Conservation (phyloP, 352 stramenopile species). For the Thraustochytrium aureum region DNA sequence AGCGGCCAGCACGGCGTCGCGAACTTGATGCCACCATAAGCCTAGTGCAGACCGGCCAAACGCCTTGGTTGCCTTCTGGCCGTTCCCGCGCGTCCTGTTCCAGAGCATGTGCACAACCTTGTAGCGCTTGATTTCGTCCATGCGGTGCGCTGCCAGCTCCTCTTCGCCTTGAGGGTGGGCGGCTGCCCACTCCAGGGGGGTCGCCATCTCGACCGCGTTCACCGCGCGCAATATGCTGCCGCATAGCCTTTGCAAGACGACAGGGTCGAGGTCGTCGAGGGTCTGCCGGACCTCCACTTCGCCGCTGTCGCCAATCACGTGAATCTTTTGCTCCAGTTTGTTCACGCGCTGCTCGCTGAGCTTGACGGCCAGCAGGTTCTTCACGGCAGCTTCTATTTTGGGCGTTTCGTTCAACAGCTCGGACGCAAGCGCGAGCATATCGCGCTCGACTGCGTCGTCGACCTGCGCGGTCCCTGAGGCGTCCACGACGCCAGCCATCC, state of each 20-base stretch:
- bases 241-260: not conserved
- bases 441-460: too few relatives aligned
- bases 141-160: not conserved
- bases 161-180: not conserved
- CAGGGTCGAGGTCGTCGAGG: conserved; percentile 27
- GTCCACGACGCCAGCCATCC: too few relatives aligned
- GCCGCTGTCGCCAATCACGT: not conserved
- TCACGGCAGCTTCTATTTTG: not conserved
- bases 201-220: conserved; percentile 9
- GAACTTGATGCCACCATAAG: conserved; percentile 15
- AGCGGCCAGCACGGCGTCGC: not conserved
- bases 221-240: conserved; percentile 26
- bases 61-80: conserved; percentile 22
- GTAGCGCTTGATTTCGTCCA: conserved; percentile 48
- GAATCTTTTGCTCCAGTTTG: conserved; percentile 4
- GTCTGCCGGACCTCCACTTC: not conserved
- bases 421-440: too few relatives aligned
- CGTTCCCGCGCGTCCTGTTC: not conserved
- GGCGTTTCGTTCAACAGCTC: not conserved
- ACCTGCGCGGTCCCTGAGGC: too few relatives aligned
- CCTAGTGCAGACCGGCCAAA: conserved; percentile 22
- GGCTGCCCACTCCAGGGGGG: not conserved
- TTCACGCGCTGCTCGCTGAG: not conserved
- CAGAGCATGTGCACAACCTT: conserved; percentile 33
- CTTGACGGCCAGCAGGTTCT: not conserved